Conservation (phyloP, 768 basidiomycete species). For the Phlegmacium glaucopus region DNA sequence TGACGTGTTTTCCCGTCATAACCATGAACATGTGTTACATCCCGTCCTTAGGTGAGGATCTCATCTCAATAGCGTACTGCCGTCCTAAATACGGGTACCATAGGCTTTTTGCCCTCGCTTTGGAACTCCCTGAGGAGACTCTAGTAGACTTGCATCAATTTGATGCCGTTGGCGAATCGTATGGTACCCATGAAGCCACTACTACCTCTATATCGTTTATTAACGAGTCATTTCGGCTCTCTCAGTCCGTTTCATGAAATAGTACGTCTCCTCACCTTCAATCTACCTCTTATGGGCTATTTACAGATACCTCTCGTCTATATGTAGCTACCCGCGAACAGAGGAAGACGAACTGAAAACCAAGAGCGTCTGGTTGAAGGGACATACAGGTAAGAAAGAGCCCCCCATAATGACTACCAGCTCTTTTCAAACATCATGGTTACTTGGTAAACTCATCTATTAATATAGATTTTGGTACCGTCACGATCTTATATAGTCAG, state of each 20-base stretch:
- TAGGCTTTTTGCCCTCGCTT: slow-evolving; percentile 47
- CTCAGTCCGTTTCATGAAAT: slow-evolving; percentile 64
- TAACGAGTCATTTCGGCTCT: neutral
- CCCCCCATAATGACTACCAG: no score
- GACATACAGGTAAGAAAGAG: slow-evolving; percentile 46
- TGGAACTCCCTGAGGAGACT: slow-evolving; percentile 53
- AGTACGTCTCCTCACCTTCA: slow-evolving; percentile 33
- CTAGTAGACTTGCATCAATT: slow-evolving; percentile 47
- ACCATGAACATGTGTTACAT: slow-evolving; percentile 49
- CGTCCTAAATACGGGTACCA: neutral
- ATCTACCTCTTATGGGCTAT: neutral
- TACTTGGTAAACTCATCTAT: neutral
- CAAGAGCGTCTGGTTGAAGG: slow-evolving; percentile 57
- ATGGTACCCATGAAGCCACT: slow-evolving; percentile 22
- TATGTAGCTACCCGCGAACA: slow-evolving; percentile 44
- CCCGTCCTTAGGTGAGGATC: slow-evolving; percentile 38
- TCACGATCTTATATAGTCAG: slow-evolving; percentile 61
- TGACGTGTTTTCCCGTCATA: slow-evolving; percentile 44
- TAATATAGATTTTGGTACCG: slow-evolving; percentile 45
- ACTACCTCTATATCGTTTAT: neutral
- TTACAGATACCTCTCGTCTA: neutral
- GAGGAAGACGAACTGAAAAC: slow-evolving; percentile 47
- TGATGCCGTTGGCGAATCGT: slow-evolving; percentile 38
- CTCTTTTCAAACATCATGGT: neutral
- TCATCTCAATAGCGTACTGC: neutral